Conservation (phyloP, 1,284 basidiomycete species). For the Puccinia triticina region DNA sequence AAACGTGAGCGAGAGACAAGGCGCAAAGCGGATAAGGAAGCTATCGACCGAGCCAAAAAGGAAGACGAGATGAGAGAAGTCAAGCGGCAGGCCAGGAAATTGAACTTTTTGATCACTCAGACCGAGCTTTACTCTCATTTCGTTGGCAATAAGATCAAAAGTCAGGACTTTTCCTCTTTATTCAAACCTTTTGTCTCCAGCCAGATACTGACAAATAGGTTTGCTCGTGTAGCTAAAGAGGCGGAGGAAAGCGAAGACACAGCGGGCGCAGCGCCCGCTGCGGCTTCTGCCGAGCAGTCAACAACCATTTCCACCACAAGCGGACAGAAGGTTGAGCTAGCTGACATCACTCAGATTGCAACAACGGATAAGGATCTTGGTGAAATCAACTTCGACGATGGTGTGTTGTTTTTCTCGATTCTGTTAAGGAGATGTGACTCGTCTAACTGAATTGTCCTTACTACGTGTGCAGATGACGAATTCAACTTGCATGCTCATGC, state of each 20-base stretch:
- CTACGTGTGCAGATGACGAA: conserved; percentile 71
- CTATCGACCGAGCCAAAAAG: conserved; percentile 80
- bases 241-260: conserved; percentile 75
- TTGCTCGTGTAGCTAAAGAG: conserved; percentile 70
- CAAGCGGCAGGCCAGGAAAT: conserved; percentile 89
- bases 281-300: conserved; percentile 60
- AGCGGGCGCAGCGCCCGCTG: conserved; percentile 57
- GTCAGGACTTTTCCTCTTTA: conserved; percentile 63
- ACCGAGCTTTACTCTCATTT: conserved; percentile 99
- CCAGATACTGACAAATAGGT: conserved; percentile 50
- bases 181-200: conserved; percentile 4
- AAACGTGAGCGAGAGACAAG: conserved; percentile 83
- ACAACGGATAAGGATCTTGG: conserved; percentile 67
- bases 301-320: conserved; percentile 56
- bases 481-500: conserved; percentile 88
- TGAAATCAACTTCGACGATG: conserved; percentile 93
- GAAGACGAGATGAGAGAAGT: conserved; percentile 97
- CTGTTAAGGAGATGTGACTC: background rate
- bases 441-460: background rate
- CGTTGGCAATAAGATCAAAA: conserved; percentile 97
- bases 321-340: conserved; percentile 59
- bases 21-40: conserved; percentile 92
- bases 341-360: conserved; percentile 68
- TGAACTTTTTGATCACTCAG: conserved; percentile 98
- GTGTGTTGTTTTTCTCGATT: conserved; percentile 61